A percentile compares a stretch with the other conserved stretches of the same genome.
phyloP scores from a whole-genome alignment of 352 stramenopile genomes.

The Phytophthora constricta region DNA sequence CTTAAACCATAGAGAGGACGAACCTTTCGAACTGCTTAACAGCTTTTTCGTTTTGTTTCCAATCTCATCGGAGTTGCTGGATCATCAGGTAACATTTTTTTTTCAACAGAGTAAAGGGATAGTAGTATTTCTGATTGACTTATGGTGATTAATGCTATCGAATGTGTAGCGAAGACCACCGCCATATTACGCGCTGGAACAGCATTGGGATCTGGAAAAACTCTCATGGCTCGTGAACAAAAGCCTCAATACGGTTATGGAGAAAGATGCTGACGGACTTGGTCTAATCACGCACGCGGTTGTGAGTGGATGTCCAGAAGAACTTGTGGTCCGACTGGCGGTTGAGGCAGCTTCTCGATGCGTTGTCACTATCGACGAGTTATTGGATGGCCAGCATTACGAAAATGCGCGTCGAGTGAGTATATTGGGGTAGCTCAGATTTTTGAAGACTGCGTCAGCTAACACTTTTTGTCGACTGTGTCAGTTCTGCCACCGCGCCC shows the following conservation, averaged over 20 bases:
- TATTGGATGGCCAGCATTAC: slow-evolving; percentile 46
- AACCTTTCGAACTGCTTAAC: slow-evolving; percentile 44
- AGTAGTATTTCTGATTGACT: neutral
- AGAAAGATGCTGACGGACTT: slow-evolving; percentile 58
- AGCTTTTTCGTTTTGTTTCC: slow-evolving; percentile 39
- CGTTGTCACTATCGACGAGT: slow-evolving; percentile 26
- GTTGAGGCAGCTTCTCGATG: slow-evolving; percentile 48
- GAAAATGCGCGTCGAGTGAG: slow-evolving; percentile 64
- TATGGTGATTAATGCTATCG: neutral
- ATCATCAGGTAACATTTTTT: slow-evolving; percentile 32
- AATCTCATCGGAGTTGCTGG: slow-evolving; percentile 20
- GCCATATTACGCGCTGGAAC: slow-evolving; percentile 53
- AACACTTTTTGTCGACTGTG: neutral
- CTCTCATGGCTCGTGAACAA: slow-evolving; percentile 66
- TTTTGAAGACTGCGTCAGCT: slow-evolving; percentile 1
- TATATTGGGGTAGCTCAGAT: neutral
- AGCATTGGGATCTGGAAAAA: slow-evolving; percentile 48
- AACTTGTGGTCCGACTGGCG: slow-evolving; percentile 64
- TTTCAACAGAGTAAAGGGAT: neutral
- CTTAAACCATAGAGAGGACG: slow-evolving; percentile 26
- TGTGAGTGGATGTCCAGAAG: slow-evolving; percentile 44
- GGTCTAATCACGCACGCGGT: slow-evolving; percentile 54
- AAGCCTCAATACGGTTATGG: slow-evolving; percentile 35
- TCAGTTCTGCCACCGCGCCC: slow-evolving; percentile 57
- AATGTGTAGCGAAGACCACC: slow-evolving; percentile 11